Evolutionary conservation across 768 basidiomycete genomes (phyloP).

Genomic region (Pleurotus platypus): DNA sequence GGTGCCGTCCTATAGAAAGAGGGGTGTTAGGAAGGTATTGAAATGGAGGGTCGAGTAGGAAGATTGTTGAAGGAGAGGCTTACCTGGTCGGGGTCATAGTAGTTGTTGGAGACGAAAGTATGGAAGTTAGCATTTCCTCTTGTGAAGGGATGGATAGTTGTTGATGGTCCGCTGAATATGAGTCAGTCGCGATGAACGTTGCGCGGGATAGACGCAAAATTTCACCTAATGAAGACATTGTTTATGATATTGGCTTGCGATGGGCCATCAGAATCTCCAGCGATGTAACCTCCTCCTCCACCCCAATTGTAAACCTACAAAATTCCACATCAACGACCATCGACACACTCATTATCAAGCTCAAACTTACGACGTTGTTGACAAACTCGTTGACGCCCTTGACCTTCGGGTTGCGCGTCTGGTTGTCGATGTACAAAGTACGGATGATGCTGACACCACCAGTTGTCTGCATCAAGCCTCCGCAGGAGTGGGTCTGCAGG

Average conservation of each 20-base stretch:
- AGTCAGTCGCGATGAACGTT: background rate
- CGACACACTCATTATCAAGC: background rate
- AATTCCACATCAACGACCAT: background rate
- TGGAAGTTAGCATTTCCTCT: conserved; percentile 34
- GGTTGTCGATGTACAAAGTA: conserved; percentile 32
- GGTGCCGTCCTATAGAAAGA: conserved; percentile 19
- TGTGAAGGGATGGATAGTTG: conserved; percentile 25
- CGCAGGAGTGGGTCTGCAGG: conserved; percentile 30
- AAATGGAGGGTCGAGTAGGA: no score
- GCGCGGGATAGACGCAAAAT: no score
- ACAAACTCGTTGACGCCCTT: conserved; percentile 34
- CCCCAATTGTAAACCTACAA: conserved; percentile 30
- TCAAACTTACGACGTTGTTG: conserved; percentile 28
- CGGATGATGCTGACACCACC: conserved; percentile 33
- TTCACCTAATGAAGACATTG: conserved; percentile 30
- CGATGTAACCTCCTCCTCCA: conserved; percentile 30
- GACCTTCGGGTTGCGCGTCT: conserved; percentile 33
- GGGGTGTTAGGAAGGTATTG: background rate
- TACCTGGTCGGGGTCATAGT: conserved; percentile 28
- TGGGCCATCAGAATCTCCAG: conserved; percentile 29
- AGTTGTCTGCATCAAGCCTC: conserved; percentile 31
- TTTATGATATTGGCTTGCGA: conserved; percentile 31
- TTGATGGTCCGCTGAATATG: conserved; percentile 25
- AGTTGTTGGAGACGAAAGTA: conserved; percentile 29
- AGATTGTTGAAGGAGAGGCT: no score